A percentile compares a stretch with the other conserved stretches of the same genome.
Evolutionary conservation across 345 rosid species (phyloP).

Genomic region (Aquilaria malaccensis): DNA sequence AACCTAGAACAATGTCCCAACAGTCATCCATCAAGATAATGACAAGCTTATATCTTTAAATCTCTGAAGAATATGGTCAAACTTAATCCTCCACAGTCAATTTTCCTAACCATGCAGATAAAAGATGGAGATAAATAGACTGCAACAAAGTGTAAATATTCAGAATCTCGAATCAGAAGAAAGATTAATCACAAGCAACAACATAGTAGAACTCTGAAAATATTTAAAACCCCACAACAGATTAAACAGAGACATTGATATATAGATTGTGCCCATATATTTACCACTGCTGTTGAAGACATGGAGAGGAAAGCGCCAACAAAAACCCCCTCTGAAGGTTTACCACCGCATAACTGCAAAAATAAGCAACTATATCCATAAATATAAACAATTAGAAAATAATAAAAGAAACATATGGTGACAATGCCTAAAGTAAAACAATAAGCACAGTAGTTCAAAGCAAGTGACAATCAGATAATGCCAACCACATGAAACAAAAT

Average conservation of each 20-base stretch:
- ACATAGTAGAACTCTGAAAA: not conserved
- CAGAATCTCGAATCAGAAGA: not conserved
- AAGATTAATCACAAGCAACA: not conserved
- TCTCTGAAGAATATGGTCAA: not conserved
- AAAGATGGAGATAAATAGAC: no score
- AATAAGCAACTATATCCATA: constrained; percentile 22
- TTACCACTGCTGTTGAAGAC: constrained; percentile 98
- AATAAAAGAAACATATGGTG: not conserved
- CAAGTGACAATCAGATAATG: not conserved
- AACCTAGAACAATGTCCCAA: constrained; percentile 33
- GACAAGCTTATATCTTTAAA: not conserved
- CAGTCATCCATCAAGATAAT: not conserved
- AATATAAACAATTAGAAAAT: not conserved
- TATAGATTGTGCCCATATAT: not conserved
- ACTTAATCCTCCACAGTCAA: constrained; percentile 1
- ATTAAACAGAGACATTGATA: no score
- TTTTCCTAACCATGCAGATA: not conserved
- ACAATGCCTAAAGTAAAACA: not conserved
- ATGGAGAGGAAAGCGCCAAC: constrained; percentile 86
- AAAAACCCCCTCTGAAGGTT: constrained; percentile 83
- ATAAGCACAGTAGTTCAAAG: not conserved
- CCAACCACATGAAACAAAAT: no score
- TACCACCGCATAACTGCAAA: constrained; percentile 86
- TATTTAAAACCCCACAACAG: no score
- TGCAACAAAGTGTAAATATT: not conserved